Base-by-base conservation (phyloP, 768 basidiomycete genomes). In the Termitomyces titanicus region DNA sequence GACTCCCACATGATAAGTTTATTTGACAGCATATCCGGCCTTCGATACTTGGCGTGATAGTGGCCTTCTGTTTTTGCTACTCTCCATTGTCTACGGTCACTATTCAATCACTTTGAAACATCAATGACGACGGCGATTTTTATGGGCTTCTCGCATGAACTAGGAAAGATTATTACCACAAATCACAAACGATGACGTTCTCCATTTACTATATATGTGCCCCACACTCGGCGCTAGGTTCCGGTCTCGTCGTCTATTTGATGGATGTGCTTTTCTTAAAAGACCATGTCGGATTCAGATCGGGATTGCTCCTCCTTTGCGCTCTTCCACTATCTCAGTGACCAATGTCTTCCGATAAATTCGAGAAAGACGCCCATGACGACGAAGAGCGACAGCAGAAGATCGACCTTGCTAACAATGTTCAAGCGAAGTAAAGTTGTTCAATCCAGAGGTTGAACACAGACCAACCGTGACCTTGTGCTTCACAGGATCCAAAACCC, bases 401-500 rank as follows among this genome's bases (percentile, higher is more conserved):
- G 39, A 50, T 68, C 17, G 71, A 73, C 56, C 61, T 77, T 27
- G 61, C 68, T 17, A 73, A 75, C 60, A 76, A 77, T 63, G 67
- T 72, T 6, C 74, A 77, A 65, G 75, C 77, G 33, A 72, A 61
- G 77, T 75, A 44, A 46, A 69, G 59, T 18, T 18, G 45, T 37
- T 22, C 24, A 31, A 49, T 29, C 17, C 12, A 12, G n/a, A 3
- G 4, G n/a, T 6, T 25, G 42, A 37, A n/a, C 25, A 25, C 22
- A 13, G 27, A 17, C 15, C 6, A 27, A 53, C 24, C 25, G 20
- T 38, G 24, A 53, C 24, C 25, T 29, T 38, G 24, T 24, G 8
- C 6, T 43, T 22, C 20, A 25, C 18, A 78, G 76, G 42, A 78
- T 78, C 13, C 75, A 77, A 56, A 78, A 78, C 52, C 77, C 75